phyloP scores from a whole-genome alignment of 371 early-diverging fungal species.

The Mortierella sp. region DNA sequence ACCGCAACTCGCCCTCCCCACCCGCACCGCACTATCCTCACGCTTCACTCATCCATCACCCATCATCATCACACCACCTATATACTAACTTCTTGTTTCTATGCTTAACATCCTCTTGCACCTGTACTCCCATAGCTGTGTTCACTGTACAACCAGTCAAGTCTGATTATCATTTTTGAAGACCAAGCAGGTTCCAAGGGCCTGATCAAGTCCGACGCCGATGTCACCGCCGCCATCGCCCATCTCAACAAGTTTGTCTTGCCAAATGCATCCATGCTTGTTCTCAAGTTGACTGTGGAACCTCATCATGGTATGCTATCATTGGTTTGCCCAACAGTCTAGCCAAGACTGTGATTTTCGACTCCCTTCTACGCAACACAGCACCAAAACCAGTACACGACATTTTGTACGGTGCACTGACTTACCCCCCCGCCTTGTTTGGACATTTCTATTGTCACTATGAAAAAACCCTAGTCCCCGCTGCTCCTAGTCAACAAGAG shows the following conservation, averaged over 20 bases:
- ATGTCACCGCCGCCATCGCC: slow-evolving; percentile 21
- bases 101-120: too few relatives aligned
- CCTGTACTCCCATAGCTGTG: slow-evolving; percentile 19
- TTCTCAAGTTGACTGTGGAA: slow-evolving; percentile 28
- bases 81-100: not conserved
- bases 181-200: slow-evolving; percentile 10
- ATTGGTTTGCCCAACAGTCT: slow-evolving; percentile 3
- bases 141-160: slow-evolving; percentile 16
- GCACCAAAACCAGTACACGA: too few relatives aligned
- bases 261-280: slow-evolving; percentile 11
- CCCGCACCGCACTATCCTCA: too few relatives aligned
- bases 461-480: too few relatives aligned
- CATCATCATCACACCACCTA: not conserved
- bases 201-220: slow-evolving; percentile 15
- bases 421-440: too few relatives aligned
- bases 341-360: too few relatives aligned
- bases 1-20: too few relatives aligned
- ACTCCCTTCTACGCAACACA: too few relatives aligned
- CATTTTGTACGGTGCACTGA: too few relatives aligned
- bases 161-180: slow-evolving; percentile 19
- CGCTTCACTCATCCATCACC: not conserved
- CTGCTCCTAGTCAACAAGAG: too few relatives aligned
- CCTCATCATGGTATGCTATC: slow-evolving; percentile 14
- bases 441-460: too few relatives aligned
- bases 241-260: slow-evolving; percentile 11